These are phyloP conservation scores for Daldinia grandis DNA, from an alignment of 495 filamentous ascomycete genomes.

Conservation along the genomic window DNA sequence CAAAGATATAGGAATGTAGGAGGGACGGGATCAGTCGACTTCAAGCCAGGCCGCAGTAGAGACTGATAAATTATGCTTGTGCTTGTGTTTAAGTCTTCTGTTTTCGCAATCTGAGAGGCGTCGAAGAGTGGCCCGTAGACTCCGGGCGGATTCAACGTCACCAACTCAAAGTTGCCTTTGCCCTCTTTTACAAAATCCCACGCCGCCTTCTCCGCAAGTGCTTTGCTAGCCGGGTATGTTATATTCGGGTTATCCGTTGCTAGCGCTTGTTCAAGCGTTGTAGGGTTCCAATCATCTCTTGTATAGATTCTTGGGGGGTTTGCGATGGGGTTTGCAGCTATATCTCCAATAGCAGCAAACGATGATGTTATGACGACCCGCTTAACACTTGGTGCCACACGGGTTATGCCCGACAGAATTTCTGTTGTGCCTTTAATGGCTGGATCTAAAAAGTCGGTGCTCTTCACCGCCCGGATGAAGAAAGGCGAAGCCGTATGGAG, in stretches of 20 bases:
- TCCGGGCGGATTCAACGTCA: constrained; percentile 75
- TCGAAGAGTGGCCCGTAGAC: constrained; percentile 74
- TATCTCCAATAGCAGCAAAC: constrained; percentile 53
- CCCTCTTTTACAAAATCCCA: constrained; percentile 84
- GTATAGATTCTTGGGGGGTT: constrained; percentile 51
- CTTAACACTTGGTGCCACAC: constrained; percentile 63
- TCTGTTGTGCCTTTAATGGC: constrained; percentile 59
- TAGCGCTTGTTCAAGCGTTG: constrained; percentile 59
- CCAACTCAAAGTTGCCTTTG: constrained; percentile 76
- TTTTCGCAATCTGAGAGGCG: constrained; percentile 54
- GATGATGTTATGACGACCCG: constrained; percentile 61
- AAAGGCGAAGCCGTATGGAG: constrained; percentile 64
- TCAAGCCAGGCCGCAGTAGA: constrained; percentile 68
- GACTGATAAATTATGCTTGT: constrained; percentile 60
- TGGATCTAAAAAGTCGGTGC: constrained; percentile 54
- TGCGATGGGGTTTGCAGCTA: constrained; percentile 31
- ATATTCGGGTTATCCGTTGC: constrained; percentile 29
- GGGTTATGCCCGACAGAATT: constrained; percentile 66
- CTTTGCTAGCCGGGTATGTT: constrained; percentile 58
- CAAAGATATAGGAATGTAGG: constrained; percentile 65
- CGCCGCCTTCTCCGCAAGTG: constrained; percentile 64
- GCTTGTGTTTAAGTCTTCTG: constrained; percentile 72
- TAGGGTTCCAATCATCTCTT: constrained; percentile 54
- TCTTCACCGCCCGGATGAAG: constrained; percentile 45
- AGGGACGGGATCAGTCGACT: constrained; percentile 58